Percentiles rank a stretch among this genome's conserved stretches.
Evolutionary conservation across 768 basidiomycete genomes (phyloP).

Genomic region (Amylocystis lapponica): DNA sequence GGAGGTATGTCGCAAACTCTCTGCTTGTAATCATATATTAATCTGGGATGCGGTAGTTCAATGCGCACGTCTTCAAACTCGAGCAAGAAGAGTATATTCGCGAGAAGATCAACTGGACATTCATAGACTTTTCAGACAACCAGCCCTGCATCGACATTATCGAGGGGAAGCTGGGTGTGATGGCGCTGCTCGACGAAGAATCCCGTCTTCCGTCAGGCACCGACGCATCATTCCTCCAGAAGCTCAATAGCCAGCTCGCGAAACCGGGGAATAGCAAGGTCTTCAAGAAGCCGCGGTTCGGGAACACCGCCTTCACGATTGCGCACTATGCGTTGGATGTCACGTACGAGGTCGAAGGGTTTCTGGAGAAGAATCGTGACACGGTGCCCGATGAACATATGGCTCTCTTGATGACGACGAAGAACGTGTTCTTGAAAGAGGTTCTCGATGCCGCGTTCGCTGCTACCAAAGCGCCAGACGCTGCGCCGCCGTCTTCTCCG

Average conservation of each 20-base stretch:
- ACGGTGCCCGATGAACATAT: conserved; percentile 99
- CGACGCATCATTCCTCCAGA: conserved; percentile 89
- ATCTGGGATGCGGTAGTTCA: conserved; percentile 58
- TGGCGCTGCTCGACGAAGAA: conserved; percentile 94
- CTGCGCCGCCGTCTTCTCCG: conserved; percentile 68
- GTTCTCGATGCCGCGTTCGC: conserved; percentile 88
- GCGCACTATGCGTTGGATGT: conserved; percentile 98
- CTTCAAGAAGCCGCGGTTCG: conserved; percentile 99
- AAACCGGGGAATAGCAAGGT: conserved; percentile 84
- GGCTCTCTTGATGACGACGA: conserved; percentile 75
- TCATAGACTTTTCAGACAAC: conserved; percentile 99
- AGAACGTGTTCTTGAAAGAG: conserved; percentile 91
- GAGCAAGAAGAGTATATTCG: conserved; percentile 99
- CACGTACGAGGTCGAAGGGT: conserved; percentile 97
- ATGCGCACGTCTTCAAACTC: conserved; percentile 98
- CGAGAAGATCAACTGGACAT: conserved; percentile 98
- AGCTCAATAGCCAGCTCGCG: conserved; percentile 77
- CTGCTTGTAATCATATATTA: not conserved
- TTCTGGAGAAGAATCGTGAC: conserved; percentile 98
- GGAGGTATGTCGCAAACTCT: conserved; percentile 72
- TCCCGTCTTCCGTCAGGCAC: conserved; percentile 93
- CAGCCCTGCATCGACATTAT: conserved; percentile 99
- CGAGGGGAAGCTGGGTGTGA: conserved; percentile 93
- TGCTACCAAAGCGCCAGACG: conserved; percentile 61
- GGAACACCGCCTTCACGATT: conserved; percentile 94